Percentiles rank a stretch among this genome's conserved stretches.
These are phyloP conservation scores for Osmanthus fragrans DNA, from an alignment of 257 asterid species.

Conservation along the genomic window DNA sequence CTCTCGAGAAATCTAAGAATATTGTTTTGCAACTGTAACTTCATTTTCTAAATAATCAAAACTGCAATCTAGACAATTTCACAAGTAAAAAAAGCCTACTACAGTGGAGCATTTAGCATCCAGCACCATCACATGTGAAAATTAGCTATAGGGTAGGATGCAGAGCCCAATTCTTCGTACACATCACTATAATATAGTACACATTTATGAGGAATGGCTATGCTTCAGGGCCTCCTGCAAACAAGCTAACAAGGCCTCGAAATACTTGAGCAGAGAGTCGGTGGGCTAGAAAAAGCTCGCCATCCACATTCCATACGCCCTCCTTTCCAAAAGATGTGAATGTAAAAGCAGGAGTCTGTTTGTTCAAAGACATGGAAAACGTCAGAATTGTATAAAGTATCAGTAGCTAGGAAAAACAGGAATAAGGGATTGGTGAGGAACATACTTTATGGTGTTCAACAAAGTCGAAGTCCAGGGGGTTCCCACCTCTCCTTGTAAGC, in stretches of 20 bases:
- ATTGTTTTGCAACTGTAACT: background rate
- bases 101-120: no score
- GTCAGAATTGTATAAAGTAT: constrained; percentile 12
- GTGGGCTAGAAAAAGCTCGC: constrained; percentile 82
- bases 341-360: constrained; percentile 82
- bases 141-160: no score
- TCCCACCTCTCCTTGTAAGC: constrained; percentile 82
- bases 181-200: background rate
- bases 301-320: constrained; percentile 93
- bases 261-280: constrained; percentile 91
- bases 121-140: background rate
- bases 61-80: background rate
- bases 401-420: background rate
- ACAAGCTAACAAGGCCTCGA: constrained; percentile 83
- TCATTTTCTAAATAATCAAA: background rate
- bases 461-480: constrained; percentile 73
- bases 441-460: constrained; percentile 89
- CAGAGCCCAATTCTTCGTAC: background rate
- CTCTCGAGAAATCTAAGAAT: background rate
- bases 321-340: constrained; percentile 84
- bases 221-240: constrained; percentile 81
- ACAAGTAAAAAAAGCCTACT: background rate
- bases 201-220: constrained; percentile 9
- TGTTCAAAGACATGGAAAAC: constrained; percentile 1
- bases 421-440: background rate